Base-by-base conservation (phyloP, 2,329 filamentous ascomycete genomes). In the Diplodia scrobiculata region DNA sequence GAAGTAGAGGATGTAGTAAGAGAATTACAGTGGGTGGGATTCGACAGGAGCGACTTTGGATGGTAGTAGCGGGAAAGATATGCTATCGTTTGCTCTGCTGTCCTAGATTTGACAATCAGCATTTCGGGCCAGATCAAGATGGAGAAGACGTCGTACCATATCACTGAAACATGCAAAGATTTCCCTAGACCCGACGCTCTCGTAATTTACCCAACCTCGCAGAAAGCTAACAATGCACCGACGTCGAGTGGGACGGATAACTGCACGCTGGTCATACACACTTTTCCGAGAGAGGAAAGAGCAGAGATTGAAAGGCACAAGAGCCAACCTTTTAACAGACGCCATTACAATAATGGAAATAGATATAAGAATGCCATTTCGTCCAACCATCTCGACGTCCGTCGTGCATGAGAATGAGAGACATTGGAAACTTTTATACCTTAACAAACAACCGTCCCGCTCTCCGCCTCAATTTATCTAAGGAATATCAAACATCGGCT, bases 401-500 rank as follows among this genome's bases (percentile, higher is more conserved):
- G 32, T 32, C 21, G 9, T 17, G 17, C 32, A 36, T 10, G 21
- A 48, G 10, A 45, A n/a, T 19, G 38, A 60, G 25, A 19, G 41
- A 45, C 41, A 60, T 1, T 14, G 27, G 36, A n/a, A 50, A 29
- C 25, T 50, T 62, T 62, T 59, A 5, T 62, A 38, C 19, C 11
- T 50, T 19, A 36, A 27, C 38, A 50, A 21, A n/a, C 29, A 38
- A 14, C 45, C 13, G 45, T 11, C 9, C 29, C 13, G 17, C 32
- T 5, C 21, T 60, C n/a, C 38, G 7, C 25, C 17, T 21, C 34
- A n/a, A 25, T 47, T 32, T 19, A 50, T 62, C 58, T 62, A 92
- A 73, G 84, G 84, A 78, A 97, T 90, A 79, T 98, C 95, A 76
- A 98, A 97, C 71, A 96, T 76, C 48, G 91, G 88, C 87, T 99